These are phyloP conservation scores for Tylopilus subfusipes DNA, from an alignment of 768 basidiomycete species.

Conservation along the genomic window DNA sequence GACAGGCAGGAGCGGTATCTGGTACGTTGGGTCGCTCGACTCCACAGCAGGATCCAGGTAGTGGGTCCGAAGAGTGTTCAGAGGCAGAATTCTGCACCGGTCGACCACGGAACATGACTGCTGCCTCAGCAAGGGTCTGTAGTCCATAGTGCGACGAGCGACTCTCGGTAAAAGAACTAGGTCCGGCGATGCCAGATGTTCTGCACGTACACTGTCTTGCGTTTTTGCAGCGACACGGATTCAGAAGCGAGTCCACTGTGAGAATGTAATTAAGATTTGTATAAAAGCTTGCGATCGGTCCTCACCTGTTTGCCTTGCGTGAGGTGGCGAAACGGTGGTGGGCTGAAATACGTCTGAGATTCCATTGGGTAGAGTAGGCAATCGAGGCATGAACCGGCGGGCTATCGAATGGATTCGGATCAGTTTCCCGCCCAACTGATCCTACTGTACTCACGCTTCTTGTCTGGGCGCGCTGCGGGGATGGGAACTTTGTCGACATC, in stretches of 20 bases:
- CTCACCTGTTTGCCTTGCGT: slow-evolving; percentile 51
- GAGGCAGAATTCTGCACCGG: slow-evolving; percentile 1
- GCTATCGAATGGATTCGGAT: slow-evolving; percentile 37
- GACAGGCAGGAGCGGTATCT: slow-evolving; percentile 17
- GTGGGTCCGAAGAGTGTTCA: slow-evolving; percentile 5
- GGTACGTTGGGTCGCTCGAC: background rate
- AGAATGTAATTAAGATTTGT: slow-evolving; percentile 1
- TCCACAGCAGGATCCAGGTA: slow-evolving; percentile 23
- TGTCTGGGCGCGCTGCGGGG: slow-evolving; percentile 31
- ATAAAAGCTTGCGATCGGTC: background rate
- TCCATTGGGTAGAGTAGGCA: slow-evolving; percentile 72
- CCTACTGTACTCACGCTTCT: slow-evolving; percentile 28
- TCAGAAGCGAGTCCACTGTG: slow-evolving; percentile 57
- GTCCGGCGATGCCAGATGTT: slow-evolving; percentile 1
- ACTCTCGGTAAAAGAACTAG: slow-evolving; percentile 2
- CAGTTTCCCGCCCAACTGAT: slow-evolving; percentile 14
- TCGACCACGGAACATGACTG: slow-evolving; percentile 21
- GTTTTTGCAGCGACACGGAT: slow-evolving; percentile 60
- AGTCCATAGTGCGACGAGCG: slow-evolving; percentile 22
- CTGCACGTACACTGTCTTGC: slow-evolving; percentile 54
- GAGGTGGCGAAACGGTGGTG: slow-evolving; percentile 29
- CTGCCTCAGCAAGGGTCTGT: slow-evolving; percentile 38
- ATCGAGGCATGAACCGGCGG: slow-evolving; percentile 65
- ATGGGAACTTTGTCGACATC: slow-evolving; percentile 30
- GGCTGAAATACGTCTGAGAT: slow-evolving; percentile 50